Evolutionary conservation across 1,284 basidiomycete species (phyloP), one percentile per base, ranked within the genome.

Genomic region (Puccinia triticina): DNA sequence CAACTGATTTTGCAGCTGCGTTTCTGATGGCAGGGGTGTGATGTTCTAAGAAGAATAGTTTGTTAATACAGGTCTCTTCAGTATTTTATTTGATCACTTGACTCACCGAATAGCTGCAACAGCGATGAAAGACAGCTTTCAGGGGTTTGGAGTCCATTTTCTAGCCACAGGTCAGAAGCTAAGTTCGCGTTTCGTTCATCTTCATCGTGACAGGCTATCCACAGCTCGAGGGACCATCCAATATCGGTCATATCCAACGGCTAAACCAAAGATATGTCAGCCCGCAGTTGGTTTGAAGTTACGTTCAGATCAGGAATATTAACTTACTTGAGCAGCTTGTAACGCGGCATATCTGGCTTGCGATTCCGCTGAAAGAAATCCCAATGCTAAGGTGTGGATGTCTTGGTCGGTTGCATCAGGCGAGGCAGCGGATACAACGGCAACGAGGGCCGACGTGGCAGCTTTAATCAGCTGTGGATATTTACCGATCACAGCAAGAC

Each of bases 201-300:
- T 8, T 91, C 91, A 84, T 99, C 97, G 85, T 98, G 94, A 83
- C 91, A 92, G 2, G 93, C 93, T 55, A 98, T 90, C 92, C 94
- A 95, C 0, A 99, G 88, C 86, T 94, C 92, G 0, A 93, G 90
- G 8, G 93, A 94, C 92, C 95, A 99, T 83, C 96, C 95, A 61
- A 95, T 87, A 77, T 98, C 96, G 0, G 96, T 99, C 64, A 99
- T 87, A 88, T 99, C 97, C 84, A 99, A 93, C 0, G 95, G 93
- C 93, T 96, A 84, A 34, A 32, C 23, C 43, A 48, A 46, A 69
- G 34, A 72, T 7, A 32, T 3, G 50, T 69, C 8, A 67, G 48
- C 46, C 67, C 29, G 21, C 32, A 32, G 71, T 64, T 74, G 37
- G 32, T 16, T 43, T 12, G n/a, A 21, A 59, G 23, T 46, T 2